Percentiles rank a stretch among this genome's conserved stretches.
phyloP scores from a whole-genome alignment of 495 filamentous ascomycete species.

The Lentithecium fluviatile region DNA sequence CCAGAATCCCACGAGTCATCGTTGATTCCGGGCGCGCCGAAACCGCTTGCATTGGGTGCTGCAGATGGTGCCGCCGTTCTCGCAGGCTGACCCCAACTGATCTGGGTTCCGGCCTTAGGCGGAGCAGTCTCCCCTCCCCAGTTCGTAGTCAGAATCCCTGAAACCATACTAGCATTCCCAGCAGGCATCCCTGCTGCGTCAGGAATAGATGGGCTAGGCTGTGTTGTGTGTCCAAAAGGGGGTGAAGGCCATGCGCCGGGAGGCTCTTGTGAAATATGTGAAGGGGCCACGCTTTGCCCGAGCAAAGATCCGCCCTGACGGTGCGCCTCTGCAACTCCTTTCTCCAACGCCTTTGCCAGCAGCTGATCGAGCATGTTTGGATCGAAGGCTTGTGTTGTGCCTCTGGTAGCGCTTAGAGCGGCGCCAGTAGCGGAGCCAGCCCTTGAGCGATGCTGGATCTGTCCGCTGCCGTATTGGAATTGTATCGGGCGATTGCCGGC shows the following conservation, averaged over 20 bases:
- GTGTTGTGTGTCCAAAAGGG: neutral
- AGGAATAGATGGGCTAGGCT: too few relatives aligned
- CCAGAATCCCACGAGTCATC: too few relatives aligned
- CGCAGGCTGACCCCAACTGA: too few relatives aligned
- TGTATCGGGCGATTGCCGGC: neutral
- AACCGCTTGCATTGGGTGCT: too few relatives aligned
- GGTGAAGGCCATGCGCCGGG: neutral
- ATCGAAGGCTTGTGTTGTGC: neutral
- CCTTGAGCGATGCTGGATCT: neutral
- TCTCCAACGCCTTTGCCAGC: neutral
- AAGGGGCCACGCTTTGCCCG: neutral
- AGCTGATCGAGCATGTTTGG: neutral
- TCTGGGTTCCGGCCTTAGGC: too few relatives aligned
- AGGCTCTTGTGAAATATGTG: neutral
- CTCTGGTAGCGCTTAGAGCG: neutral
- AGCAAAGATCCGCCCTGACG: neutral
- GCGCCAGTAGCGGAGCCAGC: constrained; percentile 1
- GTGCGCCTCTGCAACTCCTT: neutral
- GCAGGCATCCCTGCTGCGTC: too few relatives aligned
- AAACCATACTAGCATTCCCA: too few relatives aligned
- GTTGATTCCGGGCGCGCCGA: too few relatives aligned
- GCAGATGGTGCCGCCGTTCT: too few relatives aligned
- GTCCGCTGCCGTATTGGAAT: neutral
- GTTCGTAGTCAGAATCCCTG: too few relatives aligned
- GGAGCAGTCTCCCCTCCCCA: too few relatives aligned